phyloP scores from a whole-genome alignment of 2,329 filamentous ascomycete genomes.

The Fusarium verticillioides region DNA sequence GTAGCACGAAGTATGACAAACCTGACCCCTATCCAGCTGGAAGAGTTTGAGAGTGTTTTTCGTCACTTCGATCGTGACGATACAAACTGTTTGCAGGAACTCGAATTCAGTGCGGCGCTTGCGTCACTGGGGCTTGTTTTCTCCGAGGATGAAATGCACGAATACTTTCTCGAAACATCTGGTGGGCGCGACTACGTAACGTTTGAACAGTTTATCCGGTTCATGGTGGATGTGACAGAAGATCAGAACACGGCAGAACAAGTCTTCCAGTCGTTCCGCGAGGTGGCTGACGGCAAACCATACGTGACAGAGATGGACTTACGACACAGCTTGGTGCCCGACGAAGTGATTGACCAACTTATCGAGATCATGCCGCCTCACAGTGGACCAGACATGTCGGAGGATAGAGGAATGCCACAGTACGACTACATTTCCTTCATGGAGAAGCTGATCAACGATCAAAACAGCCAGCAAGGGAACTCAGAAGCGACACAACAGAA shows the following conservation, averaged over 20 bases:
- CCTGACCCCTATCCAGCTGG: conserved; percentile 94
- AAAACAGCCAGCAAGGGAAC: conserved; percentile 46
- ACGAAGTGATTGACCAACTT: conserved; percentile 95
- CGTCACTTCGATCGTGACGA: conserved; percentile 96
- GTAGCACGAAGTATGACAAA: conserved; percentile 99
- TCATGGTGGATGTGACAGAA: conserved; percentile 99
- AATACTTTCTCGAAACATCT: conserved; percentile 90
- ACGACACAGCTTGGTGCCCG: conserved; percentile 91
- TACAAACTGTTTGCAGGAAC: conserved; percentile 87
- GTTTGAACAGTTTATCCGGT: conserved; percentile 98
- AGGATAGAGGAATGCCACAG: conserved; percentile 85
- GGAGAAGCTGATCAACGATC: conserved; percentile 78
- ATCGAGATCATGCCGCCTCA: conserved; percentile 87
- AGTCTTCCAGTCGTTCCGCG: conserved; percentile 96
- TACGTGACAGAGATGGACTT: conserved; percentile 99
- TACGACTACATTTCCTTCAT: conserved; percentile 98
- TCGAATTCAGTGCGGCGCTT: conserved; percentile 95
- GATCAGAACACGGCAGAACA: conserved; percentile 99
- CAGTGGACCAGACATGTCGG: conserved; percentile 83
- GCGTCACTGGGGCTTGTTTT: conserved; percentile 97
- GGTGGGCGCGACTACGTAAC: conserved; percentile 82
- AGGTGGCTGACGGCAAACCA: conserved; percentile 97
- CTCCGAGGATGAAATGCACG: conserved; percentile 97
- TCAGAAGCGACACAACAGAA: conserved; percentile 50
- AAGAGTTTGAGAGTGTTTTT: conserved; percentile 99